Base-by-base conservation (phyloP, 352 stramenopile genomes). In the Pythium brassicae region DNA sequence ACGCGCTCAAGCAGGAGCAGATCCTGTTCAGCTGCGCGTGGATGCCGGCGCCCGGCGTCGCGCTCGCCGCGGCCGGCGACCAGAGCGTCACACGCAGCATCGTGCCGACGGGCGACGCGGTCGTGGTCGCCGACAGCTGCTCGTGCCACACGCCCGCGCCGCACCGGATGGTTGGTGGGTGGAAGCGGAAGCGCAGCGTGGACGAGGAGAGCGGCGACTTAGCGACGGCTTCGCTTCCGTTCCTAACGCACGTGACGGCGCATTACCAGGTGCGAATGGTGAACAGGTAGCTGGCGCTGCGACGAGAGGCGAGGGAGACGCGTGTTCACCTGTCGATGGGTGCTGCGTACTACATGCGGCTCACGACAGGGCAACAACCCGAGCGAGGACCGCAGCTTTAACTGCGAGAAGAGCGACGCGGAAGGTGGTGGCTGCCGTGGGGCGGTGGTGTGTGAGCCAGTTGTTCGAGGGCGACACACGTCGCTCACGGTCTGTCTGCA, bases 311-410 rank as follows among this genome's bases (percentile, higher is more conserved):
- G n/a, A n/a, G n/a, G n/a, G n/a, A n/a, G n/a, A n/a, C n/a, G n/a
- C n/a, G n/a, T n/a, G n/a, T n/a, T n/a, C n/a, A n/a, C n/a, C n/a
- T n/a, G n/a, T n/a, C 14, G 32, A 11, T 37, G 32, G 32, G 32
- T 37, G 32, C 6, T 4, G 29, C 29, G 4, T 35, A 10, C 29
- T 4, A 35, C 29, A 35, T 9, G n/a, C n/a, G n/a, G n/a, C n/a
- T n/a, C n/a, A n/a, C n/a, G 10, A 10, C 20, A 83, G 71, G 78
- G 74, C 0, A 89, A 89, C 46, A 62, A 66, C 15, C 78, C 78
- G n/a, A 76, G 76, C 5, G 79, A 89, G 69, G 79, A 89, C 51
- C 68, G 79, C 29, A 87, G 79, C 50, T 48, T 86, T 20, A 86
- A 86, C 40, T 67, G 74, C 19, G 52, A 65, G 23, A 83, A 78